phyloP scores from a whole-genome alignment of 306 rosid species.

The Prunus mira region DNA sequence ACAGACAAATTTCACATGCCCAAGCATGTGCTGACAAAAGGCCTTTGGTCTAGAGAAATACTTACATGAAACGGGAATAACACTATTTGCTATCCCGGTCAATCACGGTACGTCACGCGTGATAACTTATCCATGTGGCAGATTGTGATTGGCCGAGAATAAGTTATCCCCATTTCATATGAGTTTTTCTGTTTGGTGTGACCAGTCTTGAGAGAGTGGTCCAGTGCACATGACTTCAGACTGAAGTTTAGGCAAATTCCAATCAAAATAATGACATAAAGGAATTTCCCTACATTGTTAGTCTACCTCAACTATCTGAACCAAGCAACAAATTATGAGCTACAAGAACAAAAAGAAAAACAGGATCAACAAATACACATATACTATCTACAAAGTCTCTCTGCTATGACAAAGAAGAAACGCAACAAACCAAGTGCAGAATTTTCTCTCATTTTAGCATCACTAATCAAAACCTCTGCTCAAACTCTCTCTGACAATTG shows the following conservation, averaged over 20 bases:
- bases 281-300: not conserved
- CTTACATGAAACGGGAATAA: no score
- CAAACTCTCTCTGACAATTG: conserved; percentile 14
- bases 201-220: not conserved
- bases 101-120: no score
- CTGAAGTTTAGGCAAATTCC: not conserved
- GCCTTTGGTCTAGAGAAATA: not conserved
- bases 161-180: no score
- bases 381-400: not conserved
- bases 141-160: no score
- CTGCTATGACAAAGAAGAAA: not conserved
- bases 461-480: not conserved
- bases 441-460: not conserved
- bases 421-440: not conserved
- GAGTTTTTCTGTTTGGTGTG: not conserved
- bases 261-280: not conserved
- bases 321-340: not conserved
- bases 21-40: not conserved
- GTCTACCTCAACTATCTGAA: not conserved
- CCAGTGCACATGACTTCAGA: not conserved
- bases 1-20: not conserved
- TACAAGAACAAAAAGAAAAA: not conserved
- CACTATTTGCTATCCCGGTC: no score
- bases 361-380: not conserved
- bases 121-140: no score